Base-by-base conservation (phyloP, 1,284 basidiomycete species). In the Mycena sp. region DNA sequence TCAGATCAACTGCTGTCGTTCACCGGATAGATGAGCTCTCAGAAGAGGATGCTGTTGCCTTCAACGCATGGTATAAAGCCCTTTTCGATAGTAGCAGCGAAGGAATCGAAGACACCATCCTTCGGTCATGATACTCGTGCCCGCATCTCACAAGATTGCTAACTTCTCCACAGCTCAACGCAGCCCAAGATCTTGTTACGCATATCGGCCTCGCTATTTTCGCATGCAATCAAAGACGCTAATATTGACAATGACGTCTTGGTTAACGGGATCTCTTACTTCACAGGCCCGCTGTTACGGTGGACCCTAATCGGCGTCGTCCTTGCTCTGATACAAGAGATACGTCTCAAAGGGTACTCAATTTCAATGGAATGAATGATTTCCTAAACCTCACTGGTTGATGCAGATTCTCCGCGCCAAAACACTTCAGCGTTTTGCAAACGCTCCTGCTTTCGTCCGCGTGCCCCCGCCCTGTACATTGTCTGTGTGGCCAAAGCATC, bases 271-370 rank as follows among this genome's bases (percentile, higher is more conserved):
- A 81, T 92, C 37, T 88, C 89, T 5, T 94, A 91, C 74, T 93
- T 94, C 71, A 81, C 85, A 16, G 86, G 87, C 2, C 85, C 87
- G 0, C 77, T 93, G 16, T 79, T 94, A 32, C 89, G 86, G 65
- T 94, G 92, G 92, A 93, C 92, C 0, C 82, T 93, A 6, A 86
- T 88, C 2, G 89, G 90, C 3, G 86, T 93, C 17, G 80, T 93
- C 50, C 86, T 85, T 71, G 84, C 82, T 2, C 78, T 94, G 55
- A 72, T 88, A 32, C 80, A 77, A 61, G 90, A 93, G 58, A 81
- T 91, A 29, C 80, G 86, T 55, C 78, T 81, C 35, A 82, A 80
- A 69, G 80, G 81, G 92, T 92, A 67, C 41, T 37, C n/a, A 4
- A 28, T 44, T 48, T n/a, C 19, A 50, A 29, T 28, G 38, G 17